These are phyloP conservation scores for Pezicula carpinea DNA, from an alignment of 2,329 filamentous ascomycete genomes.

Conservation along the genomic window DNA sequence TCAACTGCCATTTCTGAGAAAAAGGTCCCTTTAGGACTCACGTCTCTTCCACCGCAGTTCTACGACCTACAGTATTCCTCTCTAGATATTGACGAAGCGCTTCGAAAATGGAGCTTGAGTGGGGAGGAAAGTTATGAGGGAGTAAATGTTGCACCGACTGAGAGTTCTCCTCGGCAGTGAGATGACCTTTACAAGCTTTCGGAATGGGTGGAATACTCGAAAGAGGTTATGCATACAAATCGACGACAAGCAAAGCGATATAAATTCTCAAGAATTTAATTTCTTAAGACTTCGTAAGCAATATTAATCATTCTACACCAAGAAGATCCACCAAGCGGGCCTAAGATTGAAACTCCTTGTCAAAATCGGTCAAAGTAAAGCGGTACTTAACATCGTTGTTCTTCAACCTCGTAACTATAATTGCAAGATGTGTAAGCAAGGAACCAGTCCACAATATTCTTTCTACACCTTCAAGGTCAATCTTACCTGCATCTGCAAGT, in stretches of 20 bases:
- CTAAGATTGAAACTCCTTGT: neutral
- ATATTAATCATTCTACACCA: too few species aligned
- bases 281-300: too few species aligned
- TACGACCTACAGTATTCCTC: conserved; percentile 13
- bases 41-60: conserved; percentile 10
- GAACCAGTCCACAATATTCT: neutral
- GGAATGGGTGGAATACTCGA: neutral
- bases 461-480: too few species aligned
- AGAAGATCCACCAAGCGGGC: too few species aligned
- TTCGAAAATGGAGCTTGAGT: conserved; percentile 1
- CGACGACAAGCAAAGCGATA: neutral
- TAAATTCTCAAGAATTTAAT: neutral
- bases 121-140: neutral
- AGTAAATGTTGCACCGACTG: neutral
- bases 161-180: neutral
- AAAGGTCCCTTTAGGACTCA: conserved; percentile 4
- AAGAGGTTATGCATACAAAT: neutral
- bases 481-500: neutral
- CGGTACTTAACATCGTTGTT: neutral
- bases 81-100: conserved; percentile 12
- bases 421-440: neutral
- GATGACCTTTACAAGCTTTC: neutral
- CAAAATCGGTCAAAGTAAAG: neutral
- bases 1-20: conserved; percentile 11
- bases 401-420: neutral